These are phyloP conservation scores for Cutaneotrichosporon sp. DNA, from an alignment of 1,284 basidiomycete species.

Conservation along the genomic window DNA sequence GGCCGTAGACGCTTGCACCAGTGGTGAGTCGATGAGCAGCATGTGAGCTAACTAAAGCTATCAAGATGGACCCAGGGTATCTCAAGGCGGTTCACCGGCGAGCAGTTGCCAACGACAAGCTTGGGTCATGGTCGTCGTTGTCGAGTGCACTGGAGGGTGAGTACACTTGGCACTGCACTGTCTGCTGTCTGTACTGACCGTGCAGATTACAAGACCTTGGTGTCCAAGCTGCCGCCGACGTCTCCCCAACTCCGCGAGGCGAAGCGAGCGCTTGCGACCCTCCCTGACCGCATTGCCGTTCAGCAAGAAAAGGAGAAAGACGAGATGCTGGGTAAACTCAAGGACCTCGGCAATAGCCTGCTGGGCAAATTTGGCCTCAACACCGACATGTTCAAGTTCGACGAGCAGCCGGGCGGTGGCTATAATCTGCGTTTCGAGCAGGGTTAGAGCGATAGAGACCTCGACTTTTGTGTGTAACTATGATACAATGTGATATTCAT, in stretches of 20 bases:
- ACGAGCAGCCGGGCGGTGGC: constrained; percentile 85
- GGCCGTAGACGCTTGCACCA: constrained; percentile 52
- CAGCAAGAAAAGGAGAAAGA: constrained; percentile 83
- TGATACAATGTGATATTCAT: constrained; percentile 1
- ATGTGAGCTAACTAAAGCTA: constrained; percentile 58
- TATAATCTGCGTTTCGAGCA: constrained; percentile 83
- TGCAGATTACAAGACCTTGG: constrained; percentile 72
- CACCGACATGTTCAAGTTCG: constrained; percentile 92
- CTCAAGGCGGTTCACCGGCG: constrained; percentile 85
- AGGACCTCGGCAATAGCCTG: constrained; percentile 85
- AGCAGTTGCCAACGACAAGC: constrained; percentile 74
- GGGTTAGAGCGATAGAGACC: constrained; percentile 18
- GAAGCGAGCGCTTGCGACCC: constrained; percentile 57
- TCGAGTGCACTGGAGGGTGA: constrained; percentile 79
- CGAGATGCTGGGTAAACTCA: constrained; percentile 90
- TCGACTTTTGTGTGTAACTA: constrained; percentile 7
- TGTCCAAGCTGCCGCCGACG: constrained; percentile 62
- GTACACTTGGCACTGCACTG: constrained; percentile 15
- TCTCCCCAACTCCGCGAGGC: constrained; percentile 60
- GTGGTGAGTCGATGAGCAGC: constrained; percentile 28
- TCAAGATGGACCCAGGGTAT: constrained; percentile 78
- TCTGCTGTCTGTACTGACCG: constrained; percentile 10
- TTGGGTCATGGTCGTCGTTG: constrained; percentile 79
- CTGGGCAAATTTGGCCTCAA: constrained; percentile 87
- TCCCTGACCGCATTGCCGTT: constrained; percentile 64